Evolutionary conservation across 495 filamentous ascomycete genomes (phyloP).

Genomic region (Penicillium taxi): DNA sequence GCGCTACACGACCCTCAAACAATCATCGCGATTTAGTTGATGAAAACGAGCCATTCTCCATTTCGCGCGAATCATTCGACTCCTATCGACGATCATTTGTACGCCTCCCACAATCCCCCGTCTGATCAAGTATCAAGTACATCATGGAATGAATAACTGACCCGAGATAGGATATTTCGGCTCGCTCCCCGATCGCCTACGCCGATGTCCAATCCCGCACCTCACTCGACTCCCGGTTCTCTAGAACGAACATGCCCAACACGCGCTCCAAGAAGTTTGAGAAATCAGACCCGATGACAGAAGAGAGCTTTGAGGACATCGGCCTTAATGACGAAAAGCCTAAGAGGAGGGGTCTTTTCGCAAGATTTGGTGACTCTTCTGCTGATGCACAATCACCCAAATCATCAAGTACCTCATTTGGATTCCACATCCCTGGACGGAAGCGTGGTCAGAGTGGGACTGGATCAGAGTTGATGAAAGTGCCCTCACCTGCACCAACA

Average conservation of each 20-base stretch:
- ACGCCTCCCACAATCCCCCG: conserved; percentile 25
- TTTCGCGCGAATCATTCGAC: conserved; percentile 96
- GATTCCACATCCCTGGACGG: conserved; percentile 62
- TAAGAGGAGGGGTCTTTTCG: conserved; percentile 79
- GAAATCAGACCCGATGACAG: conserved; percentile 51
- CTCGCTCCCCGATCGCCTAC: conserved; percentile 66
- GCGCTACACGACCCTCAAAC: conserved; percentile 59
- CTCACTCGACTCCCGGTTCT: conserved; percentile 68
- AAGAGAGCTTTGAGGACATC: conserved; percentile 85
- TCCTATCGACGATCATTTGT: conserved; percentile 96
- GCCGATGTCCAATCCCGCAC: conserved; percentile 56
- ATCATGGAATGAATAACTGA: conserved; percentile 5
- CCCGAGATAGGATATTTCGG: conserved; percentile 71
- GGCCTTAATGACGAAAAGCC: conserved; percentile 70
- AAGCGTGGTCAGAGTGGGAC: conserved; percentile 69
- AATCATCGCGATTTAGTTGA: conserved; percentile 60
- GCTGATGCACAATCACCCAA: conserved; percentile 30
- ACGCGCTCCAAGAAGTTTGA: conserved; percentile 46
- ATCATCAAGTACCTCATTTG: conserved; percentile 40
- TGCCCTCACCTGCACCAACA: conserved; percentile 30
- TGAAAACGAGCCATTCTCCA: conserved; percentile 89
- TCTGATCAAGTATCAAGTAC: too few relatives aligned
- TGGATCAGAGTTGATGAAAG: conserved; percentile 58
- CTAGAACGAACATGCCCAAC: conserved; percentile 43
- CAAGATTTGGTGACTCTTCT: conserved; percentile 66